Conservation (phyloP, 257 asterid species). For the Fraxinus anomala region DNA sequence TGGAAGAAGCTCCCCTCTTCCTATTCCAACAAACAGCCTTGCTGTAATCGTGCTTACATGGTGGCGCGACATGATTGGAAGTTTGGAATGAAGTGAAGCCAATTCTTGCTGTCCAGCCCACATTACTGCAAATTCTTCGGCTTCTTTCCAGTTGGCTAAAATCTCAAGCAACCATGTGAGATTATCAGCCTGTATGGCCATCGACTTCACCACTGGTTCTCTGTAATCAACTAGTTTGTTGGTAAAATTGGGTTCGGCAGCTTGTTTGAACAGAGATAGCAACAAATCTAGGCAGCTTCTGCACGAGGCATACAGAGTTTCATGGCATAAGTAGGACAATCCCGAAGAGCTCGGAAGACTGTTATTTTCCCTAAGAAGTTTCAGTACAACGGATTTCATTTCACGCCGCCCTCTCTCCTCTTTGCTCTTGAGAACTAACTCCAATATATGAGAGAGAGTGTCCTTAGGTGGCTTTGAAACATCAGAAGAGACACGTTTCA, state of each 20-base stretch:
- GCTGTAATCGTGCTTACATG: conserved; percentile 76
- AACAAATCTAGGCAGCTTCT: conserved; percentile 56
- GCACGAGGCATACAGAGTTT: conserved; percentile 66
- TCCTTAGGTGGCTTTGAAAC: conserved; percentile 55
- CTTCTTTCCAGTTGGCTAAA: conserved; percentile 64
- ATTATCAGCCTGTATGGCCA: conserved; percentile 71
- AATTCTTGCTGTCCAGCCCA: conserved; percentile 78
- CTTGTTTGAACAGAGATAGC: conserved; percentile 63
- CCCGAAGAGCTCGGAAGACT: conserved; percentile 51
- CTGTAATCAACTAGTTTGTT: conserved; percentile 26
- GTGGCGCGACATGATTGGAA: conserved; percentile 55
- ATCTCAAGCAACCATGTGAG: conserved; percentile 85
- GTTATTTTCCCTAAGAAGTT: conserved; percentile 74
- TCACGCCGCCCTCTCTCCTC: conserved; percentile 91
- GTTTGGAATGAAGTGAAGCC: conserved; percentile 56
- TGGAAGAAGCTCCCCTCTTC: conserved; percentile 84
- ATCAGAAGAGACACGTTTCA: conserved; percentile 78
- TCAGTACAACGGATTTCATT: conserved; percentile 76
- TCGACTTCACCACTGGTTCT: conserved; percentile 48
- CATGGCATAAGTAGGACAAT: conserved; percentile 61
- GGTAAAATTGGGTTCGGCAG: conserved; percentile 50
- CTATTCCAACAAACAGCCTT: conserved; percentile 79
- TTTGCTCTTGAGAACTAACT: conserved; percentile 75
- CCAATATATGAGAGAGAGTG: conserved; percentile 70
- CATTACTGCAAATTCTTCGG: conserved; percentile 65